Evolutionary conservation across 768 basidiomycete genomes (phyloP).

Genomic region (Plicaturopsis crispa): DNA sequence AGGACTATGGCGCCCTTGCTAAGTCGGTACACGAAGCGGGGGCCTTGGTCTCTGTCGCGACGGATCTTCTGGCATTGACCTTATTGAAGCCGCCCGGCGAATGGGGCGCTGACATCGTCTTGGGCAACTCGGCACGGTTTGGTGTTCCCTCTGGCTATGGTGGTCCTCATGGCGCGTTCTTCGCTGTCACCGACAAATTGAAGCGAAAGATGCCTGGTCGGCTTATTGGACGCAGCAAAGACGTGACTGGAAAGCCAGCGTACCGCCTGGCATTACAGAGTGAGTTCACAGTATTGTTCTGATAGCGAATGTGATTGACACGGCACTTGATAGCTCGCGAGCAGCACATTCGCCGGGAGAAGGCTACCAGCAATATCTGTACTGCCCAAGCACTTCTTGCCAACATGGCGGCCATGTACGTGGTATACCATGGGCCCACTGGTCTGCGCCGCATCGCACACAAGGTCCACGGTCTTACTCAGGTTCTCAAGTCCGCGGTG

Average conservation of each 20-base stretch:
- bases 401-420: conserved; percentile 99
- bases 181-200: conserved; percentile 83
- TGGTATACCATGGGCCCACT: conserved; percentile 89
- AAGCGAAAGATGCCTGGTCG: conserved; percentile 99
- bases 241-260: conserved; percentile 75
- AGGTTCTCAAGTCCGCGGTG: conserved; percentile 61
- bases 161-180: conserved; percentile 96
- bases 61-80: conserved; percentile 89
- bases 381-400: conserved; percentile 96
- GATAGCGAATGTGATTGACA: not conserved
- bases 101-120: conserved; percentile 95
- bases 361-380: conserved; percentile 97
- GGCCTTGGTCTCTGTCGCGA: conserved; percentile 81
- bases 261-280: conserved; percentile 94
- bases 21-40: conserved; percentile 63
- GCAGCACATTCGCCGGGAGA: conserved; percentile 96
- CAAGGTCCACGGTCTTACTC: conserved; percentile 86
- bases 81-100: conserved; percentile 94
- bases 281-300: conserved; percentile 28
- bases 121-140: conserved; percentile 94
- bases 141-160: conserved; percentile 98
- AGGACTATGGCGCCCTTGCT: conserved; percentile 63
- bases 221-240: conserved; percentile 85
- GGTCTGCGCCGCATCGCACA: conserved; percentile 80
- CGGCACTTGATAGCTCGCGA: conserved; percentile 62